Evolutionary conservation across 495 filamentous ascomycete species (phyloP).

Genomic region (Lepraria neglecta): DNA sequence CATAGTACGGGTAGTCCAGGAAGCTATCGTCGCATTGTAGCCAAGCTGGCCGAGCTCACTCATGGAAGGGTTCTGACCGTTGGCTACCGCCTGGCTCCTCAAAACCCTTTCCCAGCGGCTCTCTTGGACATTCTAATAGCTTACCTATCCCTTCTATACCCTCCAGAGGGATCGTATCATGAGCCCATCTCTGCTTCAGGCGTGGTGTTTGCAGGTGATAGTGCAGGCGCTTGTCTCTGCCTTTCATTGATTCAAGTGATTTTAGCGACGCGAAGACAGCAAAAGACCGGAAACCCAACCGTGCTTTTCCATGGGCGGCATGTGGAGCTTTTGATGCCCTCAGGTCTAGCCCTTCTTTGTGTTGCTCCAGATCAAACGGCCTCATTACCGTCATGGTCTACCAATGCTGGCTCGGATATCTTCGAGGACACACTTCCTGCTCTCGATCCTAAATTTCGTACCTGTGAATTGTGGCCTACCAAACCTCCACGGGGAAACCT

Average conservation of each 20-base stretch:
- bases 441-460: slow-evolving; percentile 9
- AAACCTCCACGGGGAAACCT: slow-evolving; percentile 18
- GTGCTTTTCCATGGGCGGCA: slow-evolving; percentile 18
- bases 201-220: slow-evolving; percentile 28
- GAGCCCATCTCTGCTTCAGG: slow-evolving; percentile 13
- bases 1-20: slow-evolving; percentile 12
- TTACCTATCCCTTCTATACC: slow-evolving; percentile 25
- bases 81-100: slow-evolving; percentile 37
- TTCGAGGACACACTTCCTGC: slow-evolving; percentile 7
- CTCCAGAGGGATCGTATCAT: slow-evolving; percentile 20
- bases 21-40: slow-evolving; percentile 12
- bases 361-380: slow-evolving; percentile 10
- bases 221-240: slow-evolving; percentile 22
- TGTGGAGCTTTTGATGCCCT: slow-evolving; percentile 18
- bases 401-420: slow-evolving; percentile 14
- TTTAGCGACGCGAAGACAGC: slow-evolving; percentile 5
- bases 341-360: slow-evolving; percentile 20
- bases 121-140: slow-evolving; percentile 29
- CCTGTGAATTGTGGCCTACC: slow-evolving; percentile 21
- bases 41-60: slow-evolving; percentile 9
- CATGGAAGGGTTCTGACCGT: slow-evolving; percentile 25
- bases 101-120: slow-evolving; percentile 33
- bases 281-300: not conserved
- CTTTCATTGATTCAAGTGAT: slow-evolving; percentile 20
- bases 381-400: slow-evolving; percentile 13